Percentiles rank a stretch among this genome's conserved stretches.
Evolutionary conservation across 192 early-diverging fungal species (phyloP).

Genomic region (Backusella australiensis): DNA sequence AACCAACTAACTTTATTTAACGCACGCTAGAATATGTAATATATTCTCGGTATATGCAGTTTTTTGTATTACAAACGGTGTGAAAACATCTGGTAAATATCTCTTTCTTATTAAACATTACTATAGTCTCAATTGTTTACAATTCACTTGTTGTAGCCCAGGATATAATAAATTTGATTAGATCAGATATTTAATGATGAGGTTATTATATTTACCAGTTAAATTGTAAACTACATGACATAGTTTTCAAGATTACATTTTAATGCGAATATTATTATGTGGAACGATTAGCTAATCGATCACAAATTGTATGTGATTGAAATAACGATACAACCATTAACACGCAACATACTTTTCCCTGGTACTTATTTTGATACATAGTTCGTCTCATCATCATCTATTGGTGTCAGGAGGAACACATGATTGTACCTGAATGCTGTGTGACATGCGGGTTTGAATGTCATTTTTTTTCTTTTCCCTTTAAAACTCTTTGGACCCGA

Average conservation of each 20-base stretch:
- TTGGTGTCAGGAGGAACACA: not conserved
- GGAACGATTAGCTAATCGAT: not conserved
- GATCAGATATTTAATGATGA: no score
- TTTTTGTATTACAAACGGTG: no score
- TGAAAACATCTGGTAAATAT: no score
- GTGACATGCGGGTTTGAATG: not conserved
- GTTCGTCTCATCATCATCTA: not conserved
- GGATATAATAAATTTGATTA: no score
- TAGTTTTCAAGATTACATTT: not conserved
- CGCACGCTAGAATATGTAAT: no score
- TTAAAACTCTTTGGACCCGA: not conserved
- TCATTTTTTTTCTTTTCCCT: not conserved
- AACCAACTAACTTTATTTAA: no score
- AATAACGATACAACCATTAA: not conserved
- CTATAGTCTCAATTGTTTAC: no score
- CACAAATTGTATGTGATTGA: not conserved
- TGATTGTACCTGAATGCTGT: constrained; percentile 4
- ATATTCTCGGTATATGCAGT: no score
- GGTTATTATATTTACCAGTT: no score
- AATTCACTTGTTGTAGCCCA: no score
- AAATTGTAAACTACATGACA: not conserved
- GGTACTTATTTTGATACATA: not conserved
- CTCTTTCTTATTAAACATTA: no score
- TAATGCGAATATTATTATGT: not conserved
- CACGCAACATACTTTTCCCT: not conserved